Conservation (phyloP, 768 basidiomycete genomes). For the Naganishia friedmannii region DNA sequence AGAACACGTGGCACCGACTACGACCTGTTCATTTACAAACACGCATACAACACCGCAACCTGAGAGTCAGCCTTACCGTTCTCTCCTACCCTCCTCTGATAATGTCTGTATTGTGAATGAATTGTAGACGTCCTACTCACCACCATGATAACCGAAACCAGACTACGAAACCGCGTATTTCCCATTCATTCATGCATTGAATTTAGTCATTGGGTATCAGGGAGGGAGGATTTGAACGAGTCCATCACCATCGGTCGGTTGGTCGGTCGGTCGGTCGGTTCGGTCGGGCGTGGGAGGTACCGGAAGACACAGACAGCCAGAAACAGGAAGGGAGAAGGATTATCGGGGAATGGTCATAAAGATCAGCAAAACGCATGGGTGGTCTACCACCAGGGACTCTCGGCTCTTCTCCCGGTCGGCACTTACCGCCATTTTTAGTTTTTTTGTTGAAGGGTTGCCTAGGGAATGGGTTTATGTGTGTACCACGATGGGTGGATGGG, state of each 20-base stretch:
- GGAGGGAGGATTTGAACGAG: too few relatives aligned
- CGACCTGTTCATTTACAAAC: neutral
- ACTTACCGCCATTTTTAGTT: constrained; percentile 24
- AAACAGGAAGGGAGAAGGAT: neutral
- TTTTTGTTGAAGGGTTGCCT: neutral
- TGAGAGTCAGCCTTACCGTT: neutral
- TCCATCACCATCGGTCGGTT: too few relatives aligned
- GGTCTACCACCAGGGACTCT: neutral
- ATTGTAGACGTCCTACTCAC: constrained; percentile 54
- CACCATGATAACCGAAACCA: constrained; percentile 65
- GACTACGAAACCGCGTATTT: constrained; percentile 55
- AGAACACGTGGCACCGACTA: constrained; percentile 74
- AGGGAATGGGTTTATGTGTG: neutral
- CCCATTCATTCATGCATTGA: neutral
- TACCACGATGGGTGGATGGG: neutral
- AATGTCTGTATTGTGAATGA: too few relatives aligned
- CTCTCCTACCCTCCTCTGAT: neutral
- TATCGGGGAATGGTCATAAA: neutral
- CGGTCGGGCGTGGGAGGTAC: too few relatives aligned
- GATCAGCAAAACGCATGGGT: neutral
- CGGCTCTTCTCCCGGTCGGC: too few relatives aligned
- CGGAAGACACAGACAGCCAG: neutral
- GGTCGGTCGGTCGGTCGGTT: too few relatives aligned
- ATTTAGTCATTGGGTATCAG: too few relatives aligned
- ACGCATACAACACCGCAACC: too few relatives aligned